Base-by-base conservation (phyloP, 176 grass and related monocot genomes). In the Aegilops sharonensis region DNA sequence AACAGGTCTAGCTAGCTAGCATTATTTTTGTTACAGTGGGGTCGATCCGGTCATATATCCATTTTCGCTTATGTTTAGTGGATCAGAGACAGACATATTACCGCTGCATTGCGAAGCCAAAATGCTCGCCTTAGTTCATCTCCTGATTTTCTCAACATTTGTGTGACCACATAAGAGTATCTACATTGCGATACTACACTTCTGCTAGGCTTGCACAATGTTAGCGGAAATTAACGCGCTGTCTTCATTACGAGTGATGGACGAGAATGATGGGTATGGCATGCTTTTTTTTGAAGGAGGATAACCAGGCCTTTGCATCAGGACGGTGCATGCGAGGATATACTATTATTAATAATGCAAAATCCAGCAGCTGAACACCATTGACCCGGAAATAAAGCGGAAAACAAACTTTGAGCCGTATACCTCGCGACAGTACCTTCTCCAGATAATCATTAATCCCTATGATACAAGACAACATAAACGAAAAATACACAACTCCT, bases 261-360 rank as follows among this genome's bases (percentile, higher is more conserved):
- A n/a, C 35, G 68, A 1, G 77, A 81, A 81, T 85, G 88, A 81
- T 85, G 65, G 83, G 70, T 77, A 81, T 85, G 70, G 9, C 9
- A 42, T 10, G 40, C 2, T 42, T 37, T 37, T 37, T 37, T 36
- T 1, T 8, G 7, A 37, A 37, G 36, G 7, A 37, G 36, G 36
- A 37, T 37, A 37, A 37, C 6, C 36, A 37, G 36, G 36, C 36
- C 36, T 37, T 7, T 7, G 6, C 36, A 37, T 37, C 6, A 37
- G 36, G 36, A 37, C 6, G 7, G 36, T 37, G 6, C 32, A 37
- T 37, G 6, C 36, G 8, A 6, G 1, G 6, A 37, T 37, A 37
- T 37, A 34, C 32, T 34, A 7, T 37, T 37, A 37, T 37, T 37
- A 37, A 37, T 37, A 37, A 4, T 37, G 36, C 36, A 37, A 37